These are phyloP conservation scores for Cyclaneusma minus DNA, from an alignment of 2,329 filamentous ascomycete genomes.

Conservation along the genomic window DNA sequence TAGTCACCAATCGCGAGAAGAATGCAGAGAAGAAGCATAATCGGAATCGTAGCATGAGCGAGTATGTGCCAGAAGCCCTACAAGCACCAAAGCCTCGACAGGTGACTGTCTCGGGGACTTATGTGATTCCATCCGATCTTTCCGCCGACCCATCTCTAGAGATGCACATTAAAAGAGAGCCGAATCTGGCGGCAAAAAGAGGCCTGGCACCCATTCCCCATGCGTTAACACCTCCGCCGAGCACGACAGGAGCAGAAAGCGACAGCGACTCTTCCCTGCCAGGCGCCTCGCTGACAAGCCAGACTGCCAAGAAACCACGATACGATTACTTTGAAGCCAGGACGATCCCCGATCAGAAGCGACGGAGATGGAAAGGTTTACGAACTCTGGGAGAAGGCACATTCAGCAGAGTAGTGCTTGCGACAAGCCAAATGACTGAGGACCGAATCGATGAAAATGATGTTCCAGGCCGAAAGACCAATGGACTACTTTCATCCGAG, in stretches of 20 bases:
- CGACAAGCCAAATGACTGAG: slow-evolving; percentile 56
- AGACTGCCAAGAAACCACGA: slow-evolving; percentile 20
- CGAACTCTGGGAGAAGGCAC: slow-evolving; percentile 80
- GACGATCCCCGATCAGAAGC: slow-evolving; percentile 51
- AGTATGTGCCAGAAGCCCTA: slow-evolving; percentile 64
- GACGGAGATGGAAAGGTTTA: slow-evolving; percentile 64
- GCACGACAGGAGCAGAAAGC: slow-evolving; percentile 45
- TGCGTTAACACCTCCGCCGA: slow-evolving; percentile 70
- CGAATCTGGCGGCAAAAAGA: slow-evolving; percentile 63
- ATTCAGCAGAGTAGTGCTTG: slow-evolving; percentile 87
- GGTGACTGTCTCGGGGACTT: slow-evolving; percentile 54
- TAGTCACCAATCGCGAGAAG: slow-evolving; percentile 13
- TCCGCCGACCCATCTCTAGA: slow-evolving; percentile 28
- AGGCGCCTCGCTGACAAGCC: slow-evolving; percentile 17
- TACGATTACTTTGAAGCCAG: slow-evolving; percentile 56
- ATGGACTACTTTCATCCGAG: slow-evolving; percentile 19
- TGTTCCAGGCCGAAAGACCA: slow-evolving; percentile 13
- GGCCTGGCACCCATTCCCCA: slow-evolving; percentile 49
- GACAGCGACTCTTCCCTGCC: slow-evolving; percentile 31
- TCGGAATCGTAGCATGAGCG: slow-evolving; percentile 74
- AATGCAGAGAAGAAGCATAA: slow-evolving; percentile 28
- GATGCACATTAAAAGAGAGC: slow-evolving; percentile 54
- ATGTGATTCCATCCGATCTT: slow-evolving; percentile 26
- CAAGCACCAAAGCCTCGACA: slow-evolving; percentile 52
- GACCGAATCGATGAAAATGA: slow-evolving; percentile 21